Evolutionary conservation across 108 stramenopile species (phyloP).

Genomic region (Parmales sp.): DNA sequence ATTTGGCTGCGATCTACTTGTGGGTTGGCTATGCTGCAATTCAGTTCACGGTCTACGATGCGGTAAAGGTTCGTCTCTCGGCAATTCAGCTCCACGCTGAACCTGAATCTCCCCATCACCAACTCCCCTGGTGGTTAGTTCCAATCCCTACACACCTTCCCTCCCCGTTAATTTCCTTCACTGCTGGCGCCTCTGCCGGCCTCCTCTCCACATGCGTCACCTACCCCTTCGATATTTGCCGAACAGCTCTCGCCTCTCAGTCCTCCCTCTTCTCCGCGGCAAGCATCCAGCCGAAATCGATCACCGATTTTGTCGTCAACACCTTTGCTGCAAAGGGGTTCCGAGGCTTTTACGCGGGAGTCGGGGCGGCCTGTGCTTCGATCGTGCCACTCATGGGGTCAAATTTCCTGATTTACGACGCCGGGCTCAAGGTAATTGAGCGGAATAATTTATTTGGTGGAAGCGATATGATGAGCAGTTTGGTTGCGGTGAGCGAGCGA

Average conservation of each 20-base stretch:
- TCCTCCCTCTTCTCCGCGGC: slow-evolving; percentile 18
- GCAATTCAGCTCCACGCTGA: background rate
- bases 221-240: slow-evolving; percentile 83
- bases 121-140: slow-evolving; percentile 1
- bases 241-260: slow-evolving; percentile 73
- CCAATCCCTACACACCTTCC: background rate
- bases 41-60: slow-evolving; percentile 72
- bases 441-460: background rate
- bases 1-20: slow-evolving; percentile 76
- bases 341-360: slow-evolving; percentile 74
- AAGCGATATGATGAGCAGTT: background rate
- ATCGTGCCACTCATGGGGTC: slow-evolving; percentile 90
- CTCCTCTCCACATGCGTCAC: slow-evolving; percentile 66
- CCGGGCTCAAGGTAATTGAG: slow-evolving; percentile 33
- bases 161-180: slow-evolving; percentile 40
- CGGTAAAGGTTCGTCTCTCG: background rate
- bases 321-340: slow-evolving; percentile 51
- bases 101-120: background rate
- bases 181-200: slow-evolving; percentile 68
- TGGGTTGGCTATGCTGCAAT: slow-evolving; percentile 82
- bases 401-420: slow-evolving; percentile 80
- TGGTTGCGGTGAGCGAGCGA: background rate
- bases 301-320: slow-evolving; percentile 48
- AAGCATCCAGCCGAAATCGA: slow-evolving; percentile 19
- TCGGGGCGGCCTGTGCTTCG: slow-evolving; percentile 55